Conservation (phyloP, 73 alveolate genomes). For the Durusdinium trenchii region DNA sequence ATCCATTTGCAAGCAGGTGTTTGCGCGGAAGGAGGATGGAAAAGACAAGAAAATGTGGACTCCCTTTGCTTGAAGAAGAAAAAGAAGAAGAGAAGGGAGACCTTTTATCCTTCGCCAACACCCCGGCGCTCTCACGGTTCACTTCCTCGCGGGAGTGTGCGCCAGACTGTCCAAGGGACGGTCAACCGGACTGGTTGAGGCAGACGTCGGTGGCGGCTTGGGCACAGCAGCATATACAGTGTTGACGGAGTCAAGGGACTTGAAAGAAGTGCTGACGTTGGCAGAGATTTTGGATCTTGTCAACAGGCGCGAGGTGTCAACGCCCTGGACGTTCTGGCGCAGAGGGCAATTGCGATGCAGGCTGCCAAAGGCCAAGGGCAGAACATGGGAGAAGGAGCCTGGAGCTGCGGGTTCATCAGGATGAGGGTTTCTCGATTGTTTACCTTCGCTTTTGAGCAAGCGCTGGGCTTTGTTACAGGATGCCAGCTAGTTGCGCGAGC, state of each 20-base stretch:
- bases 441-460: no score
- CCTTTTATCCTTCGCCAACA: constrained; percentile 24
- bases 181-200: constrained; percentile 12
- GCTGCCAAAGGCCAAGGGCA: constrained; percentile 20
- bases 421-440: no score
- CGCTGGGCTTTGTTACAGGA: no score
- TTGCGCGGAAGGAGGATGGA: not conserved
- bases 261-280: constrained; percentile 49
- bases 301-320: constrained; percentile 2
- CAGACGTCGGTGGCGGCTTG: not conserved
- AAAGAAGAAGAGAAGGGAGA: no score
- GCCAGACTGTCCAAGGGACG: constrained; percentile 8
- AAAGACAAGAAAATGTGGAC: not conserved
- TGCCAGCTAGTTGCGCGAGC: no score
- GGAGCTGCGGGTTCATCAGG: no score
- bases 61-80: not conserved
- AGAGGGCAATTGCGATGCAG: constrained; percentile 44
- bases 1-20: constrained; percentile 3
- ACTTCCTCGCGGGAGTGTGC: constrained; percentile 3
- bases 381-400: constrained; percentile 72
- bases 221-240: constrained; percentile 13
- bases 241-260: constrained; percentile 7
- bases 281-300: constrained; percentile 26
- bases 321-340: constrained; percentile 30
- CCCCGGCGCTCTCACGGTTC: constrained; percentile 54